A percentile compares a stretch with the other conserved stretches of the same genome.
phyloP scores from a whole-genome alignment of 2,329 filamentous ascomycete genomes.

The Aspergillus novofumigatus region DNA sequence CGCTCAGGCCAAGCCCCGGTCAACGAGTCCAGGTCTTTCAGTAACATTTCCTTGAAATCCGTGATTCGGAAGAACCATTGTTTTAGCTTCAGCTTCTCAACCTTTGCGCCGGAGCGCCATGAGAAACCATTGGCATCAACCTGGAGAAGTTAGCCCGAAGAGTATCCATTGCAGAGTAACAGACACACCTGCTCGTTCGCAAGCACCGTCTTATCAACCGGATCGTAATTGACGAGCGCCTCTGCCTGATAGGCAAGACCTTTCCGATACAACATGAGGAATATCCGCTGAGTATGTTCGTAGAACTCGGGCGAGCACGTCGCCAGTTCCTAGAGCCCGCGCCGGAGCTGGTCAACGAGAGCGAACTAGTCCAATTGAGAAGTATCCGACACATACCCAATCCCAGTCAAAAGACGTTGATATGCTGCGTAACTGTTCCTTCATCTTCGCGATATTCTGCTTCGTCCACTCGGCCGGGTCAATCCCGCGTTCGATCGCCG shows the following conservation, averaged over 20 bases:
- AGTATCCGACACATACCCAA: slow-evolving; percentile 52
- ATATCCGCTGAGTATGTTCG: slow-evolving; percentile 82
- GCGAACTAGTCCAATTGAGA: background rate
- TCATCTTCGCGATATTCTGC: slow-evolving; percentile 79
- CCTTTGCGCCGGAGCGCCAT: slow-evolving; percentile 81
- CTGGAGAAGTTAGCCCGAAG: slow-evolving; percentile 16
- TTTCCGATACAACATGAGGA: slow-evolving; percentile 68
- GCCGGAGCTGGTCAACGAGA: background rate
- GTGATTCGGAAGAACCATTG: slow-evolving; percentile 92
- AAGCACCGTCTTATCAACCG: slow-evolving; percentile 81
- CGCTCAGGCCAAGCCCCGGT: slow-evolving; percentile 73
- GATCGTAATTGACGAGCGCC: slow-evolving; percentile 85
- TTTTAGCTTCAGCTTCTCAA: slow-evolving; percentile 72
- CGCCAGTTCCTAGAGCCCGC: slow-evolving; percentile 62
- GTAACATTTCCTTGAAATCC: slow-evolving; percentile 66
- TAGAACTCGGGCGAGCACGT: slow-evolving; percentile 85
- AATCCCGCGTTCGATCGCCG: slow-evolving; percentile 76
- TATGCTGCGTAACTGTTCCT: slow-evolving; percentile 72
- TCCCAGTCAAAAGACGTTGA: slow-evolving; percentile 83
- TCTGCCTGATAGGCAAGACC: slow-evolving; percentile 79
- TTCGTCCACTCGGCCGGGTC: slow-evolving; percentile 75
- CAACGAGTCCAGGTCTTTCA: slow-evolving; percentile 66
- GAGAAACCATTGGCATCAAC: slow-evolving; percentile 81
- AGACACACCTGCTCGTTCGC: slow-evolving; percentile 71
- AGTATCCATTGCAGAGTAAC: background rate